Evolutionary conservation across 345 rosid species (phyloP), one percentile per base, ranked within the genome.

Genomic region (Erodium maritimum): DNA sequence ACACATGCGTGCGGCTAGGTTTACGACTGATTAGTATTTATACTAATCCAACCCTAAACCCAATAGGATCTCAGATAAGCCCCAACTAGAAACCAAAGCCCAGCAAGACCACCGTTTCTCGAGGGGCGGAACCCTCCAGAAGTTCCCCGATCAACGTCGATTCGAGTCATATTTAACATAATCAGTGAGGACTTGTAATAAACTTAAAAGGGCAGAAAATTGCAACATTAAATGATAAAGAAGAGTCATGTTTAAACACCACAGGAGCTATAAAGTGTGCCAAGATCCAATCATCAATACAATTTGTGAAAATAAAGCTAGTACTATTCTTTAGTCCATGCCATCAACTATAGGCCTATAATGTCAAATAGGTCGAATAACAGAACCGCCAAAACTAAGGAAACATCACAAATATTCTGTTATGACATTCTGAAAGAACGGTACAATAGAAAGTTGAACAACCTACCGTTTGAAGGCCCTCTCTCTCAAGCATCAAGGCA

Each of bases 391-490:
- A 12, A 60, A 57, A 23, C 25, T 50, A 48, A n/a, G 4, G 50
- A 57, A 46, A 56, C 56, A 46, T 13, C 5, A 34, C 52, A 18
- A 18, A 48, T 48, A 37, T 18, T 14, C 17, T 51, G 17, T 19
- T 10, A 17, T 55, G 23, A 37, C 17, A 54, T 18, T 24, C 21
- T 21, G 14, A 14, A 18, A 56, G 16, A 53, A 58, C 60, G 21
- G 19, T 52, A 65, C n/a, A n/a, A n/a, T n/a, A n/a, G n/a, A n/a
- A n/a, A n/a, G n/a, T n/a, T 54, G 37, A 63, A 64, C 57, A 68
- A 62, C 76, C 61, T 80, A 88, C 98, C 77, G 80, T 79, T 77
- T 88, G 96, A 72, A 91, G 96, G 67, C 98, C 96, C 77, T 91
- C 96, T 59, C 96, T 81, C 77, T 91, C 96, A 64, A 91, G 98